Conservation (phyloP, 306 rosid genomes). For the Nissolia schottii region DNA sequence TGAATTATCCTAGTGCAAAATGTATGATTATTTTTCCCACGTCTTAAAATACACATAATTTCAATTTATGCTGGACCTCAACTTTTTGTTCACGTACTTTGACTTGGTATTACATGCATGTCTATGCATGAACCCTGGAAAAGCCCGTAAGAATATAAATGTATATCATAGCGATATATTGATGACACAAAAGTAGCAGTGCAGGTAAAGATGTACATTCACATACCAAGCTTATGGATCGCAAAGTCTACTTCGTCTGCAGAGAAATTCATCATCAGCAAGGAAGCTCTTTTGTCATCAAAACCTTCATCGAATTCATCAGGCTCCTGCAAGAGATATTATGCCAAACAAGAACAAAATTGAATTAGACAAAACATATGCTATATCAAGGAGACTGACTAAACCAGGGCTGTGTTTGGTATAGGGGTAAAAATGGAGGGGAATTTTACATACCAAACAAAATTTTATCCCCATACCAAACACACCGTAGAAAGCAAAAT, state of each 20-base stretch:
- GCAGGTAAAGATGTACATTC: conserved; percentile 13
- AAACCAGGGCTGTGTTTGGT: no score
- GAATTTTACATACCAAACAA: no score
- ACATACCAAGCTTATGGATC: conserved; percentile 70
- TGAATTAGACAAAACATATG: conserved; percentile 13
- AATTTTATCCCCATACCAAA: no score
- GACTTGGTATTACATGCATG: background rate
- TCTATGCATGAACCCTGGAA: background rate
- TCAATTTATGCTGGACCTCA: background rate
- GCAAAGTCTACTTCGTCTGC: conserved; percentile 72
- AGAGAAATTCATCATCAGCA: conserved; percentile 77
- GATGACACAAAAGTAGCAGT: background rate
- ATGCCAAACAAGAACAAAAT: conserved; percentile 16
- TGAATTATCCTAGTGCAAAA: background rate
- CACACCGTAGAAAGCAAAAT: no score
- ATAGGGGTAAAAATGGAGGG: no score
- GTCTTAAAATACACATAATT: background rate
- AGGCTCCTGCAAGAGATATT: conserved; percentile 56
- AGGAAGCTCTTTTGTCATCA: conserved; percentile 56
- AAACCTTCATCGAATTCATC: conserved; percentile 35
- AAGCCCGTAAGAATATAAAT: background rate
- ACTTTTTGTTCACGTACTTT: background rate
- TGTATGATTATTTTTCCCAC: background rate
- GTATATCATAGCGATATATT: background rate
- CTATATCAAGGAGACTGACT: conserved; percentile 2